Evolutionary conservation across 768 basidiomycete genomes (phyloP).

Genomic region (Candolleomyces efflorescens): DNA sequence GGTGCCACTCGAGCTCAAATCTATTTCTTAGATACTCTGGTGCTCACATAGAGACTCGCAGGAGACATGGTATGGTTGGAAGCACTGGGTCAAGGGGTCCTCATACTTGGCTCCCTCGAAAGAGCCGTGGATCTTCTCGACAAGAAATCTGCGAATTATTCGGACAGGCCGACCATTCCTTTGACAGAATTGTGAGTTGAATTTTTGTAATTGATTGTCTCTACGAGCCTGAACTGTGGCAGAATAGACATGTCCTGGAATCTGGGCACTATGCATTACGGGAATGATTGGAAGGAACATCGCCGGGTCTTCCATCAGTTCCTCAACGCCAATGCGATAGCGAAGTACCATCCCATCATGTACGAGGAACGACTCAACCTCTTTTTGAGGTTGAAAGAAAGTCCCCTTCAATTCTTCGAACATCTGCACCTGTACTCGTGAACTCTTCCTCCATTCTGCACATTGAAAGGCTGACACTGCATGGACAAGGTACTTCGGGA

Average conservation of each 20-base stretch:
- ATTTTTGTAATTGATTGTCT: not conserved
- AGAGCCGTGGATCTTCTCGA: too few species aligned
- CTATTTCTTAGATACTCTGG: too few species aligned
- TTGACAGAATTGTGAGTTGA: too few species aligned
- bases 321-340: constrained; percentile 16
- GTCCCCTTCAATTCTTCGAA: not conserved
- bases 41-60: too few species aligned
- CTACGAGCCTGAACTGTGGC: not conserved
- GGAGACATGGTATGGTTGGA: too few species aligned
- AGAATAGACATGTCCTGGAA: constrained; percentile 7
- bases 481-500: not conserved
- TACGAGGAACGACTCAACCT: not conserved
- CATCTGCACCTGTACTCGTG: not conserved
- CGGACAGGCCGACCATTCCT: too few species aligned
- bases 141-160: too few species aligned
- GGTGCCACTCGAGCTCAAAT: too few species aligned
- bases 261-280: constrained; percentile 15
- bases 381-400: not conserved
- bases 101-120: too few species aligned
- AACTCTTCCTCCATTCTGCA: not conserved
- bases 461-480: not conserved
- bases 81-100: too few species aligned
- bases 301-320: constrained; percentile 23
- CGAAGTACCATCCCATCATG: constrained; percentile 13
- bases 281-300: constrained; percentile 16